Conservation (phyloP, 768 basidiomycete species). For the Russula vinacea region DNA sequence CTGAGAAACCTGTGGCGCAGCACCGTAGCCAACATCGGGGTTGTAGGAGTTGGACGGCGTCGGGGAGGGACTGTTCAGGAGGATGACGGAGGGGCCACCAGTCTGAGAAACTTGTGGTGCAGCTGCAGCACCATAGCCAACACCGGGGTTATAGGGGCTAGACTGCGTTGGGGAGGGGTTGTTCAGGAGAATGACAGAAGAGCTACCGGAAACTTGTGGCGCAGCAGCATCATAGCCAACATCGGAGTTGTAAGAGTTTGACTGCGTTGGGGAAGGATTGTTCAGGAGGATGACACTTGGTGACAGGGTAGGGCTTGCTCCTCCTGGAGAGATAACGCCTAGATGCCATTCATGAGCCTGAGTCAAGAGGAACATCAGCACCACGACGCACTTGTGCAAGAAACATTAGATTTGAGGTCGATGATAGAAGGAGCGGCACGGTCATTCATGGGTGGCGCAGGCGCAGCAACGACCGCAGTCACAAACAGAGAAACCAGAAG, state of each 20-base stretch:
- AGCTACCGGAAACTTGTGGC: not conserved
- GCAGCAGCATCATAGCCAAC: not conserved
- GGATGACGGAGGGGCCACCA: slow-evolving; percentile 5
- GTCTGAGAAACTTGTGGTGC: too few relatives aligned
- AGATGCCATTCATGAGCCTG: not conserved
- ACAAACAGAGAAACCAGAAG: slow-evolving; percentile 13
- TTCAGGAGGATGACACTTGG: slow-evolving; percentile 26
- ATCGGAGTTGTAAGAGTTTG: not conserved
- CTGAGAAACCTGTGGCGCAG: not conserved
- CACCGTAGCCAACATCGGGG: not conserved
- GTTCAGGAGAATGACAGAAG: slow-evolving; percentile 26
- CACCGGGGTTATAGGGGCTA: not conserved
- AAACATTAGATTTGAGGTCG: not conserved
- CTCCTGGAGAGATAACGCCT: slow-evolving; percentile 1
- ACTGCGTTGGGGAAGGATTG: slow-evolving; percentile 7
- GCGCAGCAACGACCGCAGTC: slow-evolving; percentile 19
- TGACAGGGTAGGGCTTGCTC: not conserved
- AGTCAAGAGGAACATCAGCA: not conserved
- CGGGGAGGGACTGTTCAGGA: slow-evolving; percentile 22
- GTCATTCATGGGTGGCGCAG: slow-evolving; percentile 13
- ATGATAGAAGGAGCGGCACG: slow-evolving; percentile 6
- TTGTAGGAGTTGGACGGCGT: not conserved
- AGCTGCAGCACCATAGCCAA: too few relatives aligned
- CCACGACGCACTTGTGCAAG: slow-evolving; percentile 21
- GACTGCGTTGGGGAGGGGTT: not conserved